Conservation (phyloP, 352 stramenopile species). For the Phytophthora rubi region DNA sequence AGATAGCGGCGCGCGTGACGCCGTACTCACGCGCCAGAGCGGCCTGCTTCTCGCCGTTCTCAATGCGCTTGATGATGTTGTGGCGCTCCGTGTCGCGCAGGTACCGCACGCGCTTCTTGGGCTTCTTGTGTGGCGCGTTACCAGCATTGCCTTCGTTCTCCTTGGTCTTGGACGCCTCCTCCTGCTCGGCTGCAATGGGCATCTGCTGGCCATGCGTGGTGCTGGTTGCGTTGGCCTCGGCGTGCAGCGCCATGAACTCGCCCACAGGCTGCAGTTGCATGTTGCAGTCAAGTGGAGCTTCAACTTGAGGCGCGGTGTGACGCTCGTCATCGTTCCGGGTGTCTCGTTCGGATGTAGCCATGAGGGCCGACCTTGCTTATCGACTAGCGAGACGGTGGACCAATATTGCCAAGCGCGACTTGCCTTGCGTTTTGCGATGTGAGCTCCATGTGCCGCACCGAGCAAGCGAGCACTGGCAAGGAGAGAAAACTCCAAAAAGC, state of each 20-base stretch:
- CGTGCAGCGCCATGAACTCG: constrained; percentile 25
- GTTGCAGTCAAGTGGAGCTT: constrained; percentile 8
- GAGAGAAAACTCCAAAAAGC: no score
- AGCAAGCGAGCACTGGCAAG: constrained; percentile 4
- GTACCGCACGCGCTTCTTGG: constrained; percentile 60
- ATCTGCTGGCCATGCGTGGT: background rate
- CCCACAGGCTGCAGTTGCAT: constrained; percentile 8
- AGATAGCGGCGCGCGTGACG: constrained; percentile 72
- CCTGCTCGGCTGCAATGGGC: background rate
- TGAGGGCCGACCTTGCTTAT: background rate
- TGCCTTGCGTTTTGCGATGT: constrained; percentile 22
- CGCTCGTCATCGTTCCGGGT: constrained; percentile 11
- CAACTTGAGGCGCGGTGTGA: constrained; percentile 17
- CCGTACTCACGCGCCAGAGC: constrained; percentile 65
- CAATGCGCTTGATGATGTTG: constrained; percentile 68
- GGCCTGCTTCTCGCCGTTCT: constrained; percentile 69
- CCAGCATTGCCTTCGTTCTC: background rate
- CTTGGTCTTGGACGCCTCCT: constrained; percentile 10
- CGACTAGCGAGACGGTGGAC: background rate
- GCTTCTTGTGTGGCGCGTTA: constrained; percentile 11
- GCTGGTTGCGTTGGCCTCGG: background rate
- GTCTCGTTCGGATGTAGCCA: constrained; percentile 19
- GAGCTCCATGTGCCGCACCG: background rate
- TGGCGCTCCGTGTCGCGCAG: constrained; percentile 59
- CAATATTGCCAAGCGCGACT: background rate